phyloP scores from a whole-genome alignment of 805 yeast genomes.

The Ascoidea tarda region DNA sequence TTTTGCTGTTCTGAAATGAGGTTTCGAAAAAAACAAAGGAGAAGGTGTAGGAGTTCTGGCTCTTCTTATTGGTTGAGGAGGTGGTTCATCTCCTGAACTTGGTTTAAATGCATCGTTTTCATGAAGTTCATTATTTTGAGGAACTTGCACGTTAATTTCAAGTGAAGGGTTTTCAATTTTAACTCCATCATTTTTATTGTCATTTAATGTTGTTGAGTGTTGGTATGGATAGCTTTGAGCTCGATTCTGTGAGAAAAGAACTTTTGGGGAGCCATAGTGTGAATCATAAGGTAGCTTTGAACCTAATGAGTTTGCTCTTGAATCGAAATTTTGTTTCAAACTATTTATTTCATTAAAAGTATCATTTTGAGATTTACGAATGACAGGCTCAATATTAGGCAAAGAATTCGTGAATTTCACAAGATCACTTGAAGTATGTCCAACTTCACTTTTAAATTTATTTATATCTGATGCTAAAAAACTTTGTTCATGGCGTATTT shows the following conservation, averaged over 20 bases:
- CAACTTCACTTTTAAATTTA: slow-evolving; percentile 5
- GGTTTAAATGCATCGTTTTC: too few species aligned
- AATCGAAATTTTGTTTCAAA: neutral
- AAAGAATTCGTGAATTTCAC: slow-evolving; percentile 13
- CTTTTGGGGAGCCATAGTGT: neutral
- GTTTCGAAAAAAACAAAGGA: neutral
- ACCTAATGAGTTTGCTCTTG: neutral
- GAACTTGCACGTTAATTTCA: too few species aligned
- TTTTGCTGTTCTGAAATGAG: neutral
- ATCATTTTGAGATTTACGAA: neutral
- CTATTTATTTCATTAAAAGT: slow-evolving; percentile 1
- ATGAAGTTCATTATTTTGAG: too few species aligned
- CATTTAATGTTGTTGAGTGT: neutral
- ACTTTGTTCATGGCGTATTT: neutral
- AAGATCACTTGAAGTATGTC: slow-evolving; percentile 13
- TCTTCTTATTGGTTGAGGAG: neutral
- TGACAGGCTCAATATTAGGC: slow-evolving; percentile 15
- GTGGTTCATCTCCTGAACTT: neutral
- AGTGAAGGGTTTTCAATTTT: too few species aligned
- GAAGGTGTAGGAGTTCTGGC: neutral
- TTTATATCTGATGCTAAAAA: neutral
- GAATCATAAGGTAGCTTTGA: neutral
- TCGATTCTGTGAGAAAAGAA: neutral
- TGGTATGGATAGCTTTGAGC: neutral
- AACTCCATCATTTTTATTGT: neutral